These are phyloP conservation scores for Hypericum androsaemum DNA, from an alignment of 345 rosid species.

Conservation along the genomic window DNA sequence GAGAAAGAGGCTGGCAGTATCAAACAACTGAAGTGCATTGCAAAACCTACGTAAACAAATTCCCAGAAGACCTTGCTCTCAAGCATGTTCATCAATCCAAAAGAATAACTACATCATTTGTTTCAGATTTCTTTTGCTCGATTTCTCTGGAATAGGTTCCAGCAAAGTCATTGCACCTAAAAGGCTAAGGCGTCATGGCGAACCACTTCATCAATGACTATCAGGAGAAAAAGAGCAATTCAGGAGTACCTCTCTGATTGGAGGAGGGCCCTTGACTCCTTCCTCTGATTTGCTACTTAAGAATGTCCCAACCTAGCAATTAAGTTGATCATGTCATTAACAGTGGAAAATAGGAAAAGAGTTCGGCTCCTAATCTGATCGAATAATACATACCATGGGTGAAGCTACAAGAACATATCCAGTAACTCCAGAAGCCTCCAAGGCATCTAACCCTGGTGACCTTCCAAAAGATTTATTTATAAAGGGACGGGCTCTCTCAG, in stretches of 20 bases:
- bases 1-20: too few species aligned
- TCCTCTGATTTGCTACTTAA: slow-evolving; percentile 61
- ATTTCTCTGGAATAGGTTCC: too few species aligned
- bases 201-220: too few species aligned
- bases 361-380: neutral
- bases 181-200: neutral
- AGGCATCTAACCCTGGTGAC: slow-evolving; percentile 59
- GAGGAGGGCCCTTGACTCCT: slow-evolving; percentile 65
- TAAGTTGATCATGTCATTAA: slow-evolving; percentile 5
- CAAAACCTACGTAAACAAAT: too few species aligned
- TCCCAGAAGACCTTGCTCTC: too few species aligned
- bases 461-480: slow-evolving; percentile 46
- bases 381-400: slow-evolving; percentile 44
- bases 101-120: too few species aligned
- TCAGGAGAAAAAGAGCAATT: neutral
- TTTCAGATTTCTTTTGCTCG: too few species aligned
- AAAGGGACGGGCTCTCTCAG: slow-evolving; percentile 50
- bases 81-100: too few species aligned
- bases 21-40: too few species aligned
- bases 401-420: slow-evolving; percentile 64
- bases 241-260: slow-evolving; percentile 57
- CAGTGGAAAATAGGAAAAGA: neutral
- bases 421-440: slow-evolving; percentile 71
- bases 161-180: too few species aligned
- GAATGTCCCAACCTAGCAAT: slow-evolving; percentile 64